A percentile compares a stretch with the other conserved stretches of the same genome.
These are phyloP conservation scores for Ophiostoma montium DNA, from an alignment of 2,329 filamentous ascomycete species.

Conservation along the genomic window DNA sequence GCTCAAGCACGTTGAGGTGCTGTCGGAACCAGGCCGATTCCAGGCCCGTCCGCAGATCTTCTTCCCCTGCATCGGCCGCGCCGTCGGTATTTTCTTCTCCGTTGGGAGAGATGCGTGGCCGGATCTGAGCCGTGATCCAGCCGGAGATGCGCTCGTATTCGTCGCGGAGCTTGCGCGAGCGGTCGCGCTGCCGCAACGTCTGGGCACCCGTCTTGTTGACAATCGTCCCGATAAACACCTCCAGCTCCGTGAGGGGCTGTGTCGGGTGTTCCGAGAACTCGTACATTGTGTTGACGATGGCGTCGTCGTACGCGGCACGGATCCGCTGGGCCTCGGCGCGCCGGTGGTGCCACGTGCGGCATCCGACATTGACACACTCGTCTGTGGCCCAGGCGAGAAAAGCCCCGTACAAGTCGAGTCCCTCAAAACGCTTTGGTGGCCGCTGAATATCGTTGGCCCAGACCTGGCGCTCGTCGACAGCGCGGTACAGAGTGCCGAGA, in stretches of 20 bases:
- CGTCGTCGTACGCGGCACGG: slow-evolving; percentile 34
- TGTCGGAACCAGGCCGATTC: background rate
- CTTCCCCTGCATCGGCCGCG: background rate
- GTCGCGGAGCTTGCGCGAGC: slow-evolving; percentile 35
- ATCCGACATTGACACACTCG: slow-evolving; percentile 18
- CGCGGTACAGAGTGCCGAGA: slow-evolving; percentile 56
- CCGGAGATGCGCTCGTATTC: slow-evolving; percentile 33
- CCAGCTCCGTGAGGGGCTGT: slow-evolving; percentile 31
- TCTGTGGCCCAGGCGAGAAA: slow-evolving; percentile 20
- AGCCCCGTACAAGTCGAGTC: slow-evolving; percentile 26
- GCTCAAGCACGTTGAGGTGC: slow-evolving; percentile 14
- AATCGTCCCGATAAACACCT: slow-evolving; percentile 43
- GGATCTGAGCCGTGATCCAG: slow-evolving; percentile 20
- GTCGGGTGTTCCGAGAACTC: slow-evolving; percentile 32
- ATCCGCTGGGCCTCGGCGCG: slow-evolving; percentile 28
- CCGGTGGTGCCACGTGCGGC: slow-evolving; percentile 22
- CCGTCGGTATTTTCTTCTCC: background rate
- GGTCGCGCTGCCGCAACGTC: slow-evolving; percentile 35
- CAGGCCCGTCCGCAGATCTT: background rate
- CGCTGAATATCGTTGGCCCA: slow-evolving; percentile 36
- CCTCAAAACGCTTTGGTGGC: slow-evolving; percentile 17
- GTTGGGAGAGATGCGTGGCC: slow-evolving; percentile 3
- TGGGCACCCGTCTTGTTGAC: slow-evolving; percentile 35
- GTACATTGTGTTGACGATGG: slow-evolving; percentile 26
- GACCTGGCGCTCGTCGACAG: slow-evolving; percentile 57